Percentiles rank a stretch among this genome's conserved stretches.
These are phyloP conservation scores for Cladorrhinum sp. DNA, from an alignment of 2,329 filamentous ascomycete genomes.

Conservation along the genomic window DNA sequence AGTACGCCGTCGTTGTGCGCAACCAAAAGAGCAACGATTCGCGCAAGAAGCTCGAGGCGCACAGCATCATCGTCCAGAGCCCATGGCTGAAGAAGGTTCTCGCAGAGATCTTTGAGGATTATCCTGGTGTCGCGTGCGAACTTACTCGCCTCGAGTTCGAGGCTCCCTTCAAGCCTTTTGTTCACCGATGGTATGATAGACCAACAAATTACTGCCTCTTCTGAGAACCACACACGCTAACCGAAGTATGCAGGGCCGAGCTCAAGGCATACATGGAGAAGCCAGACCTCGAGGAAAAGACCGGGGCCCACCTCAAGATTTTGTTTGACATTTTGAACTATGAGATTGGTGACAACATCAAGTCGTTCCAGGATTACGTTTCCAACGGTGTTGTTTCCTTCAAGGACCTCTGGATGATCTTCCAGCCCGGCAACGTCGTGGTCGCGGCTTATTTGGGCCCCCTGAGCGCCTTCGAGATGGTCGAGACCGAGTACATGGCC, in stretches of 20 bases:
- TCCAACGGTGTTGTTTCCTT: constrained; percentile 53
- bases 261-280: constrained; percentile 43
- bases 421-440: constrained; percentile 45
- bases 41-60: constrained; percentile 56
- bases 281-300: constrained; percentile 40
- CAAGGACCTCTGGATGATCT: constrained; percentile 52
- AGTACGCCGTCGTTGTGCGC: constrained; percentile 58
- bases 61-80: constrained; percentile 63
- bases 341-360: constrained; percentile 50
- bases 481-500: constrained; percentile 36
- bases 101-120: constrained; percentile 51
- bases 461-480: constrained; percentile 39
- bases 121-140: constrained; percentile 57
- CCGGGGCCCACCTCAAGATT: constrained; percentile 46
- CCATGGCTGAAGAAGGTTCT: constrained; percentile 58
- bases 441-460: constrained; percentile 40
- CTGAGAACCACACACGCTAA: not conserved
- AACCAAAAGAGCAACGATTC: constrained; percentile 57
- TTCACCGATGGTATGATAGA: constrained; percentile 54
- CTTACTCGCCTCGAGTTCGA: constrained; percentile 60
- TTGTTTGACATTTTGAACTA: constrained; percentile 46
- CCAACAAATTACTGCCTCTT: too few species aligned
- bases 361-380: constrained; percentile 49
- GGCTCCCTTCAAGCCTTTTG: constrained; percentile 60
- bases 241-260: constrained; percentile 33